These are phyloP conservation scores for Diplotaxis tenuifolia DNA, from an alignment of 345 rosid genomes.

Conservation along the genomic window DNA sequence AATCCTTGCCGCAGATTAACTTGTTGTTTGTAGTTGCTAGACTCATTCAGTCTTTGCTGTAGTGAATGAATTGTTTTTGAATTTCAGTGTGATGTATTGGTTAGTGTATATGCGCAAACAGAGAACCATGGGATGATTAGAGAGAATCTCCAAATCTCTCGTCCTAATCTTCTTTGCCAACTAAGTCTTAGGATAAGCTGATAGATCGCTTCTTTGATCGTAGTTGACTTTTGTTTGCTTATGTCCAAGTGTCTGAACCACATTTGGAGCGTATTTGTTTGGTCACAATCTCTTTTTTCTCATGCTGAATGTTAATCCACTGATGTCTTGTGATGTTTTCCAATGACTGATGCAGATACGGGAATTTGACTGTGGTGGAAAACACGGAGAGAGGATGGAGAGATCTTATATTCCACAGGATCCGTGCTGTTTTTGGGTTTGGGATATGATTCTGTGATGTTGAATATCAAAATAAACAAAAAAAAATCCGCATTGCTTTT, in stretches of 20 bases:
- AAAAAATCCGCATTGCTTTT: slow-evolving; percentile 17
- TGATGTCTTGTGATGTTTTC: background rate
- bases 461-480: slow-evolving; percentile 15
- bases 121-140: too few species aligned
- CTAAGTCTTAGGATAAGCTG: background rate
- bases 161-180: background rate
- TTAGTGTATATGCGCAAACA: background rate
- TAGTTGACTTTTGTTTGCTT: background rate
- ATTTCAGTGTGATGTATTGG: background rate
- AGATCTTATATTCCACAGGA: slow-evolving; percentile 78
- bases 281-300: background rate
- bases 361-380: slow-evolving; percentile 88
- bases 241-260: background rate
- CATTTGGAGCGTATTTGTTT: background rate
- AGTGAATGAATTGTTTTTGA: background rate
- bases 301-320: background rate
- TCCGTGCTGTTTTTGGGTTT: slow-evolving; percentile 87
- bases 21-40: background rate
- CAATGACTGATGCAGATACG: slow-evolving; percentile 59
- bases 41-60: background rate
- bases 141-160: background rate
- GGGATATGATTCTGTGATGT: slow-evolving; percentile 48
- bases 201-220: background rate
- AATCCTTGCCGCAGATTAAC: background rate
- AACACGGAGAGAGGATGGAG: slow-evolving; percentile 98